A percentile compares a stretch with the other conserved stretches of the same genome.
Conservation (phyloP, 1,139 yeast species). For the Kodamaea alishanica region DNA sequence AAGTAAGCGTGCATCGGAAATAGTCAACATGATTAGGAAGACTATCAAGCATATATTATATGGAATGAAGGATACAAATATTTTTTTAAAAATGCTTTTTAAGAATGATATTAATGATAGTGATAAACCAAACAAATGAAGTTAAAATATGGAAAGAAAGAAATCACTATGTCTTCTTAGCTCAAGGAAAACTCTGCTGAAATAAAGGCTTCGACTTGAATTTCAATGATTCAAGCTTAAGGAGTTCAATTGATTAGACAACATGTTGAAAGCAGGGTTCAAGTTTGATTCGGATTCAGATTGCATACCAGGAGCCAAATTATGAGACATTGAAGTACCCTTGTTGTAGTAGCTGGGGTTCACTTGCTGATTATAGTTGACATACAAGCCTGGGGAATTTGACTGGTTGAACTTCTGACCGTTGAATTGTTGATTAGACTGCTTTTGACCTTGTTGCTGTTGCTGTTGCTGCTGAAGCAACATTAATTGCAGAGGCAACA, state of each 20-base stretch:
- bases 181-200: no score
- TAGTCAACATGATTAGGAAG: no score
- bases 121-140: no score
- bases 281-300: slow-evolving; percentile 3
- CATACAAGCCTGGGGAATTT: slow-evolving; percentile 28
- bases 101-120: no score
- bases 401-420: slow-evolving; percentile 21
- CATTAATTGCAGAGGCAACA: slow-evolving; percentile 20
- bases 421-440: slow-evolving; percentile 12
- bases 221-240: slow-evolving; percentile 30
- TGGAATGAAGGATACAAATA: no score
- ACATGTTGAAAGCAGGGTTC: slow-evolving; percentile 18
- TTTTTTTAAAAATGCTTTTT: no score
- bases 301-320: slow-evolving; percentile 12
- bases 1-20: no score
- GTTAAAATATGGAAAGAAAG: no score
- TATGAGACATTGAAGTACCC: slow-evolving; percentile 10
- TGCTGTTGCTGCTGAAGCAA: slow-evolving; percentile 21
- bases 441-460: slow-evolving; percentile 7
- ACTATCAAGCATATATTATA: no score
- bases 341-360: slow-evolving; percentile 9
- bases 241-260: slow-evolving; percentile 32
- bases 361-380: slow-evolving; percentile 15
- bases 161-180: no score
- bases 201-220: slow-evolving; percentile 3